Evolutionary conservation across 2,329 filamentous ascomycete genomes (phyloP).

Genomic region (Claviceps purpurea): DNA sequence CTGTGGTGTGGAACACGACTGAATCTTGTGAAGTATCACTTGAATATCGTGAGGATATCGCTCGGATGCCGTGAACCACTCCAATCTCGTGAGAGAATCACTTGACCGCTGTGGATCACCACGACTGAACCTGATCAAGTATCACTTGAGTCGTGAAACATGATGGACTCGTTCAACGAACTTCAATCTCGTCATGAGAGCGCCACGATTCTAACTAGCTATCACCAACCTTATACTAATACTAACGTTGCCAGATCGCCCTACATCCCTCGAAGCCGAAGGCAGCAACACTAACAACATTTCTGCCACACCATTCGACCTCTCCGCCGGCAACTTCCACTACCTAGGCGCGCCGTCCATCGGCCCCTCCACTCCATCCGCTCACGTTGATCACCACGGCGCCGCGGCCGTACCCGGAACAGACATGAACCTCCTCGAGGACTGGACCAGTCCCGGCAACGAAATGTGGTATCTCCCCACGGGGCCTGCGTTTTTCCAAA

Average conservation of each 20-base stretch:
- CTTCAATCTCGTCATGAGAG: too few species aligned
- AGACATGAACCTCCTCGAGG: constrained; percentile 34
- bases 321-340: constrained; percentile 40
- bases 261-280: constrained; percentile 18
- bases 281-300: constrained; percentile 43
- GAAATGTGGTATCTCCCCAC: constrained; percentile 57
- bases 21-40: too few species aligned
- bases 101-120: too few species aligned
- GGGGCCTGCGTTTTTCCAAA: constrained; percentile 51
- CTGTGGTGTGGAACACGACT: background rate
- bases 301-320: constrained; percentile 50
- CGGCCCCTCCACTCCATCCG: constrained; percentile 35
- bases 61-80: too few species aligned
- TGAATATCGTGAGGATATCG: too few species aligned
- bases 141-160: too few species aligned
- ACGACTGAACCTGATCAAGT: too few species aligned
- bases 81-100: too few species aligned
- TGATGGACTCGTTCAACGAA: too few species aligned
- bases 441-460: constrained; percentile 41
- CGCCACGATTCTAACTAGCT: too few species aligned
- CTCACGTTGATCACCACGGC: constrained; percentile 19
- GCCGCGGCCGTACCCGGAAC: constrained; percentile 13
- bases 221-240: background rate
- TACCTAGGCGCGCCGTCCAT: constrained; percentile 37
- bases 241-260: constrained; percentile 18